Base-by-base conservation (phyloP, 176 grass and related monocot species). In the Otatea glauca region DNA sequence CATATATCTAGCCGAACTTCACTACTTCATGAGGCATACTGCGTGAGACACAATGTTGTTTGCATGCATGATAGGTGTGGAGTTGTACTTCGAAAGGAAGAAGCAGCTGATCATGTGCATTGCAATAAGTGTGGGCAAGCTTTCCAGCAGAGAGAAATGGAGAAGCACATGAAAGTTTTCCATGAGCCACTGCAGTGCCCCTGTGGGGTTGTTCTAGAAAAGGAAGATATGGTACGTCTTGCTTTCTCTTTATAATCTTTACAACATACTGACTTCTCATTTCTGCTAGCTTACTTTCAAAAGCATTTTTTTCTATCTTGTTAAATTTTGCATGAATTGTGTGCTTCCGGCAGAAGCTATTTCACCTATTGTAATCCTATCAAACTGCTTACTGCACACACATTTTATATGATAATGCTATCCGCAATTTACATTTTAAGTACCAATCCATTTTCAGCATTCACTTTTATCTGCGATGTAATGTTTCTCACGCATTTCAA, bases 91-190 rank as follows among this genome's bases (percentile, higher is more conserved):
- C 81, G 91, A 53, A 99, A 91, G 81, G 93, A 96, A 75, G 90
- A 84, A 86, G 90, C 83, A 82, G 88, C 78, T 34, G 82, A 89
- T 70, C 96, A 99, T 75, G 86, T 92, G 47, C 96, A 99, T 76
- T 99, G 96, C 61, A 75, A 70, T 72, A 96, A 89, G 90, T 99
- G 96, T 14, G 86, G 93, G 16, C 69, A 81, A 78, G 91, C 91
- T 38, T 99, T 94, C 77, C 91, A 99, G 75, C 88, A 92, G 49
- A 94, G 84, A 68, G 89, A 96, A 87, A 89, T 94, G 83, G 91
- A 99, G 79, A 99, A 96, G 86, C 96, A 99, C 77, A 94, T 92
- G 88, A 96, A 94, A 84, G 93, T 99, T 44, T 99, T 99, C 81
- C 93, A 99, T 86, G 96, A 90, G 70, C 96, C 96, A 68, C 82